Percentiles rank a stretch among this genome's conserved stretches.
phyloP scores from a whole-genome alignment of 768 basidiomycete genomes.

The Plicaturopsis crispa region DNA sequence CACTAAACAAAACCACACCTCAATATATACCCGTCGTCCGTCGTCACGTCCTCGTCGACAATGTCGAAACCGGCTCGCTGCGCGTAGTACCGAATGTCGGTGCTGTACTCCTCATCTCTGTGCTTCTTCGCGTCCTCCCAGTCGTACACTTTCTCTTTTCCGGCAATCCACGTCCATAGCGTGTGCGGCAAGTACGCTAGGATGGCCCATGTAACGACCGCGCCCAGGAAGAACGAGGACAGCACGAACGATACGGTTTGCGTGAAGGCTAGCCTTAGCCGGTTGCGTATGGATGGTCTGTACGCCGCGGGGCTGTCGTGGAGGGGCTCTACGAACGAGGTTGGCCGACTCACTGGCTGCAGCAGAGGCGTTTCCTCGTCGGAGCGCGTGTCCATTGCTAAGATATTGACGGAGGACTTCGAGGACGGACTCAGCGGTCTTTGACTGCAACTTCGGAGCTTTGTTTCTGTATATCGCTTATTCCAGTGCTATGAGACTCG shows the following conservation, averaged over 20 bases:
- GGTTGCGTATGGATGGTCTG: neutral
- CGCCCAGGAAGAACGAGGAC: neutral
- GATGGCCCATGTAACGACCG: neutral
- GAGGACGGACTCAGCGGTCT: no score
- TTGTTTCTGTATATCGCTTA: no score
- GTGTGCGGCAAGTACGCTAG: neutral
- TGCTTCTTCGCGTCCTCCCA: neutral
- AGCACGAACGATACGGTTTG: neutral
- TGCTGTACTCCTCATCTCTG: slow-evolving; percentile 16
- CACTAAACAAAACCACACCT: slow-evolving; percentile 14
- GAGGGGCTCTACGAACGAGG: no score
- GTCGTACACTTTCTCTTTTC: neutral
- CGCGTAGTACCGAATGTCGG: slow-evolving; percentile 38
- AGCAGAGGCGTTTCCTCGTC: no score
- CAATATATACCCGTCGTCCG: slow-evolving; percentile 37
- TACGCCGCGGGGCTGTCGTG: neutral
- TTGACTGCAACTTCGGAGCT: no score
- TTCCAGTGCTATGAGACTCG: no score
- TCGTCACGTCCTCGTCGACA: slow-evolving; percentile 33
- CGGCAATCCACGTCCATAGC: neutral
- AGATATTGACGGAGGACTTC: no score
- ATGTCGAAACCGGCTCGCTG: slow-evolving; percentile 33
- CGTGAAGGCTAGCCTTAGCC: neutral
- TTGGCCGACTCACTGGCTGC: no score
- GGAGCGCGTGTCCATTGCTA: no score